Percentiles rank a stretch among this genome's conserved stretches.
Conservation (phyloP, 805 yeast species). For the Metschnikowia amazonensis region DNA sequence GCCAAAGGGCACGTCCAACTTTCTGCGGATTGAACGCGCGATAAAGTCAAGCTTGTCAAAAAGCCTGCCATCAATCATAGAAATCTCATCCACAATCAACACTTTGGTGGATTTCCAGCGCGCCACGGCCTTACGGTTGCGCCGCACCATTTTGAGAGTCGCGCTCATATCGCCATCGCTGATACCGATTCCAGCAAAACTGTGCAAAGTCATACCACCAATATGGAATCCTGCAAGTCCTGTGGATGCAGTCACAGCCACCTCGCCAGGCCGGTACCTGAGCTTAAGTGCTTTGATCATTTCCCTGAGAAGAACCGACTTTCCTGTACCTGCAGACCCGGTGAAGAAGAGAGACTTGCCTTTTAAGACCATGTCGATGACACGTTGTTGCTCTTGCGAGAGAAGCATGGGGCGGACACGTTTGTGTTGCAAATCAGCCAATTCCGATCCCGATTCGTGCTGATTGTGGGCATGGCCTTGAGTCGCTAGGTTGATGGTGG, state of each 20-base stretch:
- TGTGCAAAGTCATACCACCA: slow-evolving; percentile 85
- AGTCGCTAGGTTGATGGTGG: slow-evolving; percentile 30
- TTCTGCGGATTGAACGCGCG: slow-evolving; percentile 56
- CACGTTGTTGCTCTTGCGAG: slow-evolving; percentile 57
- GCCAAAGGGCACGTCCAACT: slow-evolving; percentile 68
- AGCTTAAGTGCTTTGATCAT: slow-evolving; percentile 44
- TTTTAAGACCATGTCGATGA: slow-evolving; percentile 58
- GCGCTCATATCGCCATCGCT: slow-evolving; percentile 51
- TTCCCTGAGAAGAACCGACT: slow-evolving; percentile 63
- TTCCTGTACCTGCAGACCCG: slow-evolving; percentile 88
- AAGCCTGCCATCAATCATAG: slow-evolving; percentile 84
- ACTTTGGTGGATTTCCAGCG: slow-evolving; percentile 71
- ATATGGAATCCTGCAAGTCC: slow-evolving; percentile 94
- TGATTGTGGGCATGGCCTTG: slow-evolving; percentile 6
- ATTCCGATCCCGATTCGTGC: neutral
- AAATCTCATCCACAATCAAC: slow-evolving; percentile 84
- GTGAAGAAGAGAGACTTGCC: slow-evolving; percentile 64
- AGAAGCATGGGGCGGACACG: slow-evolving; percentile 35
- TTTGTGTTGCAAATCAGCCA: slow-evolving; percentile 16
- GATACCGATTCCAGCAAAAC: slow-evolving; percentile 81
- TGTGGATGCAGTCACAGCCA: slow-evolving; percentile 92
- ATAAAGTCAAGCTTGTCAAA: slow-evolving; percentile 70
- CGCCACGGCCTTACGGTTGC: slow-evolving; percentile 38
- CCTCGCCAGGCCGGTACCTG: slow-evolving; percentile 42
- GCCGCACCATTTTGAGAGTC: slow-evolving; percentile 47